Conservation (phyloP, 2,329 filamentous ascomycete species). For the Scedosporium apiospermum region DNA sequence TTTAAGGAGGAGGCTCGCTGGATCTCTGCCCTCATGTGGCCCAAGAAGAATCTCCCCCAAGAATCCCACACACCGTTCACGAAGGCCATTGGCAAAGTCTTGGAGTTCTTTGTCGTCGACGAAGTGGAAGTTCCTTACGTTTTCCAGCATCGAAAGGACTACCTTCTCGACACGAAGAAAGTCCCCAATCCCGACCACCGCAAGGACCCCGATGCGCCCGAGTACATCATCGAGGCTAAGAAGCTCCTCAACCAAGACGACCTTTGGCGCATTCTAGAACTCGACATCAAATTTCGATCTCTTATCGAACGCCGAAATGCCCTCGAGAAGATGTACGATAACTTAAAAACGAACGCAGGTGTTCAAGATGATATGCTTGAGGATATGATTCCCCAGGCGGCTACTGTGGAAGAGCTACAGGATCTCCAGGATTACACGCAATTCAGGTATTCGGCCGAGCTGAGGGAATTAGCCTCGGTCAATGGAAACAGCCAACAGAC, state of each 20-base stretch:
- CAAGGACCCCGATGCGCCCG: slow-evolving; percentile 60
- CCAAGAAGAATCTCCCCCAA: slow-evolving; percentile 66
- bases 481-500: slow-evolving; percentile 50
- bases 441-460: slow-evolving; percentile 78
- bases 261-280: slow-evolving; percentile 87
- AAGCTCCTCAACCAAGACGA: slow-evolving; percentile 89
- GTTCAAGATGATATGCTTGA: slow-evolving; percentile 69
- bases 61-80: slow-evolving; percentile 77
- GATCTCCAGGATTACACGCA: slow-evolving; percentile 95
- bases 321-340: slow-evolving; percentile 69
- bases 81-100: slow-evolving; percentile 79
- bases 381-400: slow-evolving; percentile 69
- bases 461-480: slow-evolving; percentile 67
- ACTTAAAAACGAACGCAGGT: slow-evolving; percentile 50
- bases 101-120: slow-evolving; percentile 91
- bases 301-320: slow-evolving; percentile 86
- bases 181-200: slow-evolving; percentile 48
- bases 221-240: slow-evolving; percentile 69
- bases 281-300: slow-evolving; percentile 91
- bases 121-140: slow-evolving; percentile 96
- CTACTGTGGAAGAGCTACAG: slow-evolving; percentile 89
- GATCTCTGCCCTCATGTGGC: slow-evolving; percentile 85
- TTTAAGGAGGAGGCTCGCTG: slow-evolving; percentile 84
- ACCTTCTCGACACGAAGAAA: slow-evolving; percentile 82
- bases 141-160: slow-evolving; percentile 96